Conservation (phyloP, 371 early-diverging fungal genomes). For the Catenaria anguillulae region DNA sequence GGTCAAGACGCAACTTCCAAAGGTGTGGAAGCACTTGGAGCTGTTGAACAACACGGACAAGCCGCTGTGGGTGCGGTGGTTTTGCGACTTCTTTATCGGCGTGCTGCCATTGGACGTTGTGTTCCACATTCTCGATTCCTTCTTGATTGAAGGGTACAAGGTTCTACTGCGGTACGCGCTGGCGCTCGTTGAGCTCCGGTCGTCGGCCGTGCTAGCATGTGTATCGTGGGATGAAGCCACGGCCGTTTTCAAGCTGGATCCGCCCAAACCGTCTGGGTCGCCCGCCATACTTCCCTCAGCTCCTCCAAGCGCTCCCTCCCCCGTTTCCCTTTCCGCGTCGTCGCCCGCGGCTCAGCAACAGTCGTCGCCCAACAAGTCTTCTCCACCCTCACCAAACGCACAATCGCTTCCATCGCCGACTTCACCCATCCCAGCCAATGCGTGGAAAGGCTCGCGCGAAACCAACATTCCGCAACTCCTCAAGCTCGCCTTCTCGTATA, state of each 20-base stretch:
- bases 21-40: conserved; percentile 10
- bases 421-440: not conserved
- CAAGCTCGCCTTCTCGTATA: not conserved
- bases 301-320: too few species aligned
- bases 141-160: conserved; percentile 24
- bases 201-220: conserved; percentile 11
- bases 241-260: not conserved
- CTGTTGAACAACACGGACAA: conserved; percentile 17
- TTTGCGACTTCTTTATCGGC: conserved; percentile 18
- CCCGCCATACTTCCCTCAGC: too few species aligned
- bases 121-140: conserved; percentile 24
- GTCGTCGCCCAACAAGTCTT: too few species aligned
- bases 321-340: too few species aligned
- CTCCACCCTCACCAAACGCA: too few species aligned
- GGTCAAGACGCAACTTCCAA: not conserved
- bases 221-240: not conserved
- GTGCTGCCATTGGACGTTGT: conserved; percentile 17
- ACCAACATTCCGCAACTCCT: not conserved
- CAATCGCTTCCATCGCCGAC: not conserved
- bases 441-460: not conserved
- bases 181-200: conserved; percentile 12
- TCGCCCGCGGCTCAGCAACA: not conserved
- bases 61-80: conserved; percentile 22
- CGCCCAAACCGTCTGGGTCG: not conserved
- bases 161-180: conserved; percentile 20